phyloP scores from a whole-genome alignment of 169 alveolate species.

The Cystoisospora suis region DNA sequence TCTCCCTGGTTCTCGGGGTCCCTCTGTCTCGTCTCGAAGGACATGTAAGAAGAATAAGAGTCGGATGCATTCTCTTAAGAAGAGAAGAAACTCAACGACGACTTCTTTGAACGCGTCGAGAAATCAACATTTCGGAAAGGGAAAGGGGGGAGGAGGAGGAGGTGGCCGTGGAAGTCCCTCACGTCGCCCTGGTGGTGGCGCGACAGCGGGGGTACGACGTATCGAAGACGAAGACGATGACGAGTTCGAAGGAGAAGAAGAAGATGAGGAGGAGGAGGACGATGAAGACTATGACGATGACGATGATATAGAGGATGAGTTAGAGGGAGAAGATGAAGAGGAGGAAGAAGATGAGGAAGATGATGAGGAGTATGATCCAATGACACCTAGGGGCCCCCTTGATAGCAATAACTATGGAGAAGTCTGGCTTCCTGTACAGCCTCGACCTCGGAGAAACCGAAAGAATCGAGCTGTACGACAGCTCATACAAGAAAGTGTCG shows the following conservation, averaged over 20 bases:
- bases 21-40: no score
- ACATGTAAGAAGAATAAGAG: no score
- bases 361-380: constrained; percentile 62
- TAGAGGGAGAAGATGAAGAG: not conserved
- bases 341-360: constrained; percentile 50
- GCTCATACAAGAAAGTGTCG: constrained; percentile 68
- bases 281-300: constrained; percentile 50
- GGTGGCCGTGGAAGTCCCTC: no score
- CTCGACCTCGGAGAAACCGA: constrained; percentile 67
- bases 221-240: no score
- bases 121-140: no score
- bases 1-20: no score
- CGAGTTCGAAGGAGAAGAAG: constrained; percentile 12
- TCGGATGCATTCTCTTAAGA: no score
- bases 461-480: constrained; percentile 49
- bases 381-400: constrained; percentile 63
- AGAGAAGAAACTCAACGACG: no score
- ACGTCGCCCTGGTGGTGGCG: no score
- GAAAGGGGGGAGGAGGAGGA: no score
- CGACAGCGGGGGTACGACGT: no score
- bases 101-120: no score
- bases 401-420: constrained; percentile 63
- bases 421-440: constrained; percentile 59
- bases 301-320: constrained; percentile 37
- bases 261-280: constrained; percentile 54